A percentile compares a stretch with the other conserved stretches of the same genome.
phyloP scores from a whole-genome alignment of 345 rosid species.

The Carallia brachiata region DNA sequence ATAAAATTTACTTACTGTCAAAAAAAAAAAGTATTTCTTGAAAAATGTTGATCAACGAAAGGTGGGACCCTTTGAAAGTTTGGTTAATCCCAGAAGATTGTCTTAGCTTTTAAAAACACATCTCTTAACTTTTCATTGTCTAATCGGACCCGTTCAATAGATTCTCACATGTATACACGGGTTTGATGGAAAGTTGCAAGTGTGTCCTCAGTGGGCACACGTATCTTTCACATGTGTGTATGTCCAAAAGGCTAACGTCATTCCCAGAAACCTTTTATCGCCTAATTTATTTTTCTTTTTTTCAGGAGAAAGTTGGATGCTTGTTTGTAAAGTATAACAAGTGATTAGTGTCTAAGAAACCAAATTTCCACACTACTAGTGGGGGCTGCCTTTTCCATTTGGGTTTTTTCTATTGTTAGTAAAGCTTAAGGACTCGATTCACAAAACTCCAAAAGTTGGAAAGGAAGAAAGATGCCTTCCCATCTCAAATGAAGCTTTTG shows the following conservation, averaged over 20 bases:
- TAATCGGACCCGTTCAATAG: conserved; percentile 26
- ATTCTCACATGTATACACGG: background rate
- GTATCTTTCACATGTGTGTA: conserved; percentile 23
- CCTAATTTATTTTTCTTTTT: conserved; percentile 6
- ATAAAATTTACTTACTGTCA: too few relatives aligned
- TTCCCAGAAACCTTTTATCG: conserved; percentile 17
- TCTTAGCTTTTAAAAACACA: conserved; percentile 40
- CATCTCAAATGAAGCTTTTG: conserved; percentile 36
- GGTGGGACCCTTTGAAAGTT: conserved; percentile 37
- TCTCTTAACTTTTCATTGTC: conserved; percentile 31
- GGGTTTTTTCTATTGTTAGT: conserved; percentile 36
- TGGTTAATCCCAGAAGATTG: conserved; percentile 31
- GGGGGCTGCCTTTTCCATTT: conserved; percentile 26
- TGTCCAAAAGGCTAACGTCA: conserved; percentile 37
- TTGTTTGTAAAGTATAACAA: conserved; percentile 43
- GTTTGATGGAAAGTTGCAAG: conserved; percentile 24
- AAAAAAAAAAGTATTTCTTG: too few relatives aligned
- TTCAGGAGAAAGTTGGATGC: conserved; percentile 32
- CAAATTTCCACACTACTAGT: conserved; percentile 36
- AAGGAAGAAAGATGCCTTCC: conserved; percentile 26
- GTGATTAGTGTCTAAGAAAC: conserved; percentile 35
- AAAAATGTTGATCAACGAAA: background rate
- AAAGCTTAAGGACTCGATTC: conserved; percentile 37
- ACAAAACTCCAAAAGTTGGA: conserved; percentile 19
- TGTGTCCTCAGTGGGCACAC: conserved; percentile 33